Base-by-base conservation (phyloP, 768 basidiomycete species). In the Lactarius quietus region DNA sequence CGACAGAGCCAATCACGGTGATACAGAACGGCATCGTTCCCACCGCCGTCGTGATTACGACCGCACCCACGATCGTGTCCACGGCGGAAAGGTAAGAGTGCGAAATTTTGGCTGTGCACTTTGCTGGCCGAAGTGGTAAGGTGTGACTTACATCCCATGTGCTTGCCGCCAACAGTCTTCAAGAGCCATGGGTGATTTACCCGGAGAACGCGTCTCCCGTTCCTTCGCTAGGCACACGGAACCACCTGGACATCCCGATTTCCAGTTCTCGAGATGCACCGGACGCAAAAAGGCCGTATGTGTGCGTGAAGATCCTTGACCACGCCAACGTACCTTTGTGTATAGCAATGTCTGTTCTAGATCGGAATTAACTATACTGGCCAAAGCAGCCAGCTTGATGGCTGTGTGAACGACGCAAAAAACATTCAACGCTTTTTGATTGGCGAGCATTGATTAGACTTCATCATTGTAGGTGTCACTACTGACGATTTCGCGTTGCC, bases 351-450 rank as follows among this genome's bases (percentile, higher is more conserved):
- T 48, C 10, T 14, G 23, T 38, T 7, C 23, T 62, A 77, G 78
- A 82, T 83, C 70, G 82, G 82, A 3, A 80, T 83, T 71, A 76
- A 76, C 66, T 83, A 83, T 70, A 70, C 72, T 15, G 81, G 81
- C 0, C 73, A 77, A 39, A 71, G 67, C 33, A 69, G 70, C 35
- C 76, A 74, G 38, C 73, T 83, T 1, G 65, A 70, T 9, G 83
- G 83, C 18, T 84, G 83, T 67, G 79, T 81, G 70, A 82, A 81
- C 66, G 83, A 84, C 63, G 82, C 79, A 1, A 71, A 74, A 55
- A 83, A 82, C 68, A 73, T 83, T 57, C 70, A 76, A 57, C 69
- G 71, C 52, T 83, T 83, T 73, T 61, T 81, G 60, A 73, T 70
- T 57, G 61, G 76, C 72, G 45, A 31, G 67, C 18, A 41, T 1